These are phyloP conservation scores for Rubia balearica DNA, from an alignment of 305 asterid species.

Conservation along the genomic window DNA sequence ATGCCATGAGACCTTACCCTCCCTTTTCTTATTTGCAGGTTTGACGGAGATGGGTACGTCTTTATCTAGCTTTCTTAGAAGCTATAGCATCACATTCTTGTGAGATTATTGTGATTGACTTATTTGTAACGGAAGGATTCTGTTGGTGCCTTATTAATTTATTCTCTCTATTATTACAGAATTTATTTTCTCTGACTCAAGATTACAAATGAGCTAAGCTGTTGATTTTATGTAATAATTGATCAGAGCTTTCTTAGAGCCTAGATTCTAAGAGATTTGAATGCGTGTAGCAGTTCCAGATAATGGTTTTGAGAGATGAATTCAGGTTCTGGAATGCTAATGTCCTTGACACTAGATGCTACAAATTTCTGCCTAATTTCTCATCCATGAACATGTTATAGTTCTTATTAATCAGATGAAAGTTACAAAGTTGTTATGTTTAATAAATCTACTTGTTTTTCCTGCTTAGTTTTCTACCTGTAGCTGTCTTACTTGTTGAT, in stretches of 20 bases:
- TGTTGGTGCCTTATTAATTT: background rate
- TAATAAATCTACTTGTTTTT: background rate
- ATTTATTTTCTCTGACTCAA: background rate
- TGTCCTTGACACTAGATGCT: background rate
- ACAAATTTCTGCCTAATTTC: background rate
- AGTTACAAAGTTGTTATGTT: background rate
- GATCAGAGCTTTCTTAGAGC: background rate
- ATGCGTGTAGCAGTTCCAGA: background rate
- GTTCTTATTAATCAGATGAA: background rate
- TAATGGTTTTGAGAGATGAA: background rate
- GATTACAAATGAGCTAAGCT: background rate
- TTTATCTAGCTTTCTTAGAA: constrained; percentile 11
- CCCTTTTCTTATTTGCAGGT: constrained; percentile 52
- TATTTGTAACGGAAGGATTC: background rate
- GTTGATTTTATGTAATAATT: background rate
- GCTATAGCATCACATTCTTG: background rate
- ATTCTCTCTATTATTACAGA: constrained; percentile 1
- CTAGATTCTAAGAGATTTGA: background rate
- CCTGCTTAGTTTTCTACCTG: background rate
- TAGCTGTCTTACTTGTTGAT: background rate
- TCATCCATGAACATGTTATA: background rate
- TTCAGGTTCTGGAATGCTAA: background rate
- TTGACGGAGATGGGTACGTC: constrained; percentile 98
- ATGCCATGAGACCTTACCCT: background rate
- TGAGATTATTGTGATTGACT: background rate